Evolutionary conservation across 176 grass and related monocot species (phyloP).

Genomic region (Oryza glumipatula): DNA sequence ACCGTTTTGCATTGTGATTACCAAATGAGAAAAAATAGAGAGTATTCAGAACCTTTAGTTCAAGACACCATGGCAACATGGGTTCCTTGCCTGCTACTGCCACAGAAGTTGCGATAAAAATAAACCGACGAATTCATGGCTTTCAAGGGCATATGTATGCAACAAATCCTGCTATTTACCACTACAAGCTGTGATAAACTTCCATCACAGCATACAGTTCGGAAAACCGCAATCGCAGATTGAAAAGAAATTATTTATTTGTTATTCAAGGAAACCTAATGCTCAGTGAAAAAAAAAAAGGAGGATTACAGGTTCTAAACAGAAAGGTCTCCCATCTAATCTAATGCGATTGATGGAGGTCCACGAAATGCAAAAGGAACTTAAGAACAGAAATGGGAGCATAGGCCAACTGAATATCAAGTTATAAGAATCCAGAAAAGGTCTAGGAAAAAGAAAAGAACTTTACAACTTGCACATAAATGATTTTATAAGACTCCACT

Average conservation of each 20-base stretch:
- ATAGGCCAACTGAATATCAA: slow-evolving; percentile 50
- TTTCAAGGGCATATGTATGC: neutral
- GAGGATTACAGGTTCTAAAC: slow-evolving; percentile 35
- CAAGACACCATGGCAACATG: neutral
- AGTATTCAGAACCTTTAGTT: neutral
- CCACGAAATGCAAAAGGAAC: slow-evolving; percentile 29
- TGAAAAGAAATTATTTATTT: slow-evolving; percentile 28
- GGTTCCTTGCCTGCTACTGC: neutral
- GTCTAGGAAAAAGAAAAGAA: slow-evolving; percentile 18
- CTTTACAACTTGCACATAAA: slow-evolving; percentile 51
- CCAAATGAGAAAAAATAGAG: neutral
- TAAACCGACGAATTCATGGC: neutral
- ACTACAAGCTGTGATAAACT: neutral
- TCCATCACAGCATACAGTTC: neutral
- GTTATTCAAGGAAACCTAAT: slow-evolving; percentile 38
- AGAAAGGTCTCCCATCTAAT: slow-evolving; percentile 28
- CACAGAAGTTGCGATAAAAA: neutral
- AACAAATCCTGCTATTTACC: neutral
- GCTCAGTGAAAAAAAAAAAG: slow-evolving; percentile 14
- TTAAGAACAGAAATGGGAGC: slow-evolving; percentile 25
- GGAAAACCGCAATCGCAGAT: neutral
- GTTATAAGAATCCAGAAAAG: slow-evolving; percentile 46
- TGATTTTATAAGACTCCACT: slow-evolving; percentile 28
- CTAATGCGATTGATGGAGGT: slow-evolving; percentile 23
- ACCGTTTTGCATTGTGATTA: neutral